These are phyloP conservation scores for Xylaria sp. DNA, from an alignment of 2,329 filamentous ascomycete genomes.

Conservation along the genomic window DNA sequence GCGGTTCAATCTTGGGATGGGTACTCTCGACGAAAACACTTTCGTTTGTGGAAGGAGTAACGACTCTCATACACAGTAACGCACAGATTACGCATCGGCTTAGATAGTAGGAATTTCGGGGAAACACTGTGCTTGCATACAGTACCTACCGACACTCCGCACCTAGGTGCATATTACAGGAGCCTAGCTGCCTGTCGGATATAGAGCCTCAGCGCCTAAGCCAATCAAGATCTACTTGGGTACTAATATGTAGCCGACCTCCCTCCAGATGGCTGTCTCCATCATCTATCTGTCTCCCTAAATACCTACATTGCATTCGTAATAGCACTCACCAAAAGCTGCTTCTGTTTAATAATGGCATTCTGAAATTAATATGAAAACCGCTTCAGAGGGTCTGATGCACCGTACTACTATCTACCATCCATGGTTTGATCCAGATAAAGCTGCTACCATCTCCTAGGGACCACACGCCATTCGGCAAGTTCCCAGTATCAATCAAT, in stretches of 20 bases:
- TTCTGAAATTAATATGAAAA: background rate
- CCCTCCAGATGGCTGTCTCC: constrained; percentile 2
- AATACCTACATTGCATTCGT: constrained; percentile 5
- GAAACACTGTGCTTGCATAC: constrained; percentile 20
- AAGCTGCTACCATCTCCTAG: constrained; percentile 2
- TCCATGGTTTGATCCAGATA: constrained; percentile 11
- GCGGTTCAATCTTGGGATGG: background rate
- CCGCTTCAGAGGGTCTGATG: background rate
- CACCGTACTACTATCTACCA: background rate
- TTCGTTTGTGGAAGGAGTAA: too few species aligned
- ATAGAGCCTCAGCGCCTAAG: constrained; percentile 6
- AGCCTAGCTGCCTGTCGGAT: background rate
- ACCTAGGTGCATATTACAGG: background rate
- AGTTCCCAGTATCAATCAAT: background rate
- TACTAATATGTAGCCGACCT: background rate
- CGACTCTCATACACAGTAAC: too few species aligned
- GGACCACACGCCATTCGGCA: constrained; percentile 6
- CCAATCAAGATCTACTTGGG: constrained; percentile 23
- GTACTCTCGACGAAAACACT: background rate
- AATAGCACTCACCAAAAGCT: background rate
- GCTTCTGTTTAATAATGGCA: background rate
- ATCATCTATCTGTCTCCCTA: background rate
- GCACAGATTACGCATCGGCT: too few species aligned
- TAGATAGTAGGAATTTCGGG: too few species aligned
- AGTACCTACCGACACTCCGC: constrained; percentile 1